phyloP scores from a whole-genome alignment of 164 flowering plant species.

The Litsea cubeba region DNA sequence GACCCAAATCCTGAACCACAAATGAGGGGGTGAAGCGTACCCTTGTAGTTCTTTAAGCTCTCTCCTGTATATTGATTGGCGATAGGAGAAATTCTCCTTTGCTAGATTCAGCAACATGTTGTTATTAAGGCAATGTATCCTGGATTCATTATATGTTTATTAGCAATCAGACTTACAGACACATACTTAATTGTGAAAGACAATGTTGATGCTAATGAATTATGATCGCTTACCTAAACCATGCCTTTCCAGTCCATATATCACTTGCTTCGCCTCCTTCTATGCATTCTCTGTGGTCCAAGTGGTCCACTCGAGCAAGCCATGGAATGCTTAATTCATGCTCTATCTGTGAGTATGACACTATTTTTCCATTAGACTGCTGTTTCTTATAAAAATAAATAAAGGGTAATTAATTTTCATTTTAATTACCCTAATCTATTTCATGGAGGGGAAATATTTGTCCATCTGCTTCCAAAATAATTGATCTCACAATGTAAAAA shows the following conservation, averaged over 20 bases:
- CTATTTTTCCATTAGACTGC: too few species aligned
- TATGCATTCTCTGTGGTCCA: constrained; percentile 5
- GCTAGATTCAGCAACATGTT: neutral
- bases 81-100: neutral
- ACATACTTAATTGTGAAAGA: too few species aligned
- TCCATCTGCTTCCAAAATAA: too few species aligned
- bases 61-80: constrained; percentile 3
- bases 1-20: neutral
- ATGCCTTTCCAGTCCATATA: constrained; percentile 9
- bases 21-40: neutral
- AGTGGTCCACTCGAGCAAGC: constrained; percentile 9
- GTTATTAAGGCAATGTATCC: neutral
- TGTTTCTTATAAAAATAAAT: too few species aligned
- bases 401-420: too few species aligned
- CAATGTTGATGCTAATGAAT: neutral
- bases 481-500: too few species aligned
- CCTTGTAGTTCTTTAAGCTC: constrained; percentile 5
- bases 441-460: too few species aligned
- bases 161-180: neutral
- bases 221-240: neutral
- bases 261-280: constrained; percentile 1
- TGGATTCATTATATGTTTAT: neutral
- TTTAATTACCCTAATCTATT: too few species aligned
- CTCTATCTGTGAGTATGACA: constrained; percentile 7
- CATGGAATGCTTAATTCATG: constrained; percentile 7